Evolutionary conservation across 345 rosid genomes (phyloP).

Genomic region (Bruguiera gymnorhiza): DNA sequence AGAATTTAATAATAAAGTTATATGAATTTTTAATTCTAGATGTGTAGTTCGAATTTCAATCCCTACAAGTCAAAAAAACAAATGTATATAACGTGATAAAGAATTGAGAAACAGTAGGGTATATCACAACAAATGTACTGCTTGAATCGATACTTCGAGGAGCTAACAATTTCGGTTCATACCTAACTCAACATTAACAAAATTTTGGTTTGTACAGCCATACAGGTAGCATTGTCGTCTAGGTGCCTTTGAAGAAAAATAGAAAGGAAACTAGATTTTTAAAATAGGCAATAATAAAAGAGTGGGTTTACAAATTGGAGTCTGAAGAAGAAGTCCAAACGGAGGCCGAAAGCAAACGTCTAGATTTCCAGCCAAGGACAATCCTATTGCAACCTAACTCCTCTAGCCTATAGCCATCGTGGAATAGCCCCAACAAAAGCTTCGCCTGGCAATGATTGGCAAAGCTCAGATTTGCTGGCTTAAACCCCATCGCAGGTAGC

Average conservation of each 20-base stretch:
- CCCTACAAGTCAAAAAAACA: too few species aligned
- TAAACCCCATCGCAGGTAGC: conserved; percentile 47
- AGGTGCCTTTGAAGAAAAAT: neutral
- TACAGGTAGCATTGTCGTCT: too few species aligned
- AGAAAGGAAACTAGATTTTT: conserved; percentile 1
- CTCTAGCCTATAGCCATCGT: conserved; percentile 74
- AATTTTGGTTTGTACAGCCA: too few species aligned
- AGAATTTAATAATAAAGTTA: too few species aligned
- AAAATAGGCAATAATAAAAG: neutral
- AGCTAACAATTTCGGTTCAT: too few species aligned
- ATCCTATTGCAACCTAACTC: conserved; percentile 60
- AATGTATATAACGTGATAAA: too few species aligned
- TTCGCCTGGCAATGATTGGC: conserved; percentile 84
- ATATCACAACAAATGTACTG: too few species aligned
- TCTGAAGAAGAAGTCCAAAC: conserved; percentile 50
- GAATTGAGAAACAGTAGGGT: too few species aligned
- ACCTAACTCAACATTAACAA: too few species aligned
- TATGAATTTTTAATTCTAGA: too few species aligned
- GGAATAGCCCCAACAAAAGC: conserved; percentile 68
- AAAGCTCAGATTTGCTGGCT: conserved; percentile 51
- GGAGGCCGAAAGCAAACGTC: conserved; percentile 76
- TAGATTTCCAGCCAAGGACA: conserved; percentile 77
- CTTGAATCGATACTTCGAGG: too few species aligned
- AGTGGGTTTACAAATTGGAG: conserved; percentile 29
- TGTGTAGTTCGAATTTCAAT: too few species aligned